Evolutionary conservation across 2,329 filamentous ascomycete species (phyloP).

Genomic region (Diaporthe citrichinensis): DNA sequence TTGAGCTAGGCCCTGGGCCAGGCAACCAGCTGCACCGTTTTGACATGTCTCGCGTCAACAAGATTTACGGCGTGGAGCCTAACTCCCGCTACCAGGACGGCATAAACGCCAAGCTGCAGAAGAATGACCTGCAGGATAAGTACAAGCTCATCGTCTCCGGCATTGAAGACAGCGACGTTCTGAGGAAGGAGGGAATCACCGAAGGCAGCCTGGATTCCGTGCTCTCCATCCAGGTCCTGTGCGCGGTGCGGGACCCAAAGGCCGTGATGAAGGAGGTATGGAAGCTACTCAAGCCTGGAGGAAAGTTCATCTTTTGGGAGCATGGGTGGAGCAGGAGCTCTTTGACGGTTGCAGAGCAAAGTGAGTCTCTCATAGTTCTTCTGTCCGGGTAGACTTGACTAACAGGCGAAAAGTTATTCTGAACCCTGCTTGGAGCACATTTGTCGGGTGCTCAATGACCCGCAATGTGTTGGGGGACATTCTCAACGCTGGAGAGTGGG

Average conservation of each 20-base stretch:
- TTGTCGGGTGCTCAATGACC: conserved; percentile 5
- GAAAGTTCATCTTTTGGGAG: conserved; percentile 4
- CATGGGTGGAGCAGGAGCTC: conserved; percentile 15
- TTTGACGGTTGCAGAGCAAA: not conserved
- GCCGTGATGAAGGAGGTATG: conserved; percentile 10
- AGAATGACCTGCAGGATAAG: conserved; percentile 7
- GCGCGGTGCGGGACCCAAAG: not conserved
- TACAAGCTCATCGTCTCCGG: conserved; percentile 11
- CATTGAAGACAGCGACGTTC: conserved; percentile 3
- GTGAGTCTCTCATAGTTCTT: not conserved
- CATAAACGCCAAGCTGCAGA: not conserved
- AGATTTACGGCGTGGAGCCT: conserved; percentile 1
- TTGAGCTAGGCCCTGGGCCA: not conserved
- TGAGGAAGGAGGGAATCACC: conserved; percentile 1
- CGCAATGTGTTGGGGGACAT: conserved; percentile 13
- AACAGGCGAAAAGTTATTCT: not conserved
- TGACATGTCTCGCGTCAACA: not conserved
- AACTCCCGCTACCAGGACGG: not conserved
- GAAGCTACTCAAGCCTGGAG: not conserved
- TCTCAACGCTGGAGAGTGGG: conserved; percentile 19
- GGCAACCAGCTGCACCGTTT: conserved; percentile 11
- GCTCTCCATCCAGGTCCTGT: conserved; percentile 13
- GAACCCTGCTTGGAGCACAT: conserved; percentile 19
- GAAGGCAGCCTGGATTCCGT: conserved; percentile 9
- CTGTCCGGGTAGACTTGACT: not conserved